These are phyloP conservation scores for Somion occarium DNA, from an alignment of 1,284 basidiomycete species.

Conservation along the genomic window DNA sequence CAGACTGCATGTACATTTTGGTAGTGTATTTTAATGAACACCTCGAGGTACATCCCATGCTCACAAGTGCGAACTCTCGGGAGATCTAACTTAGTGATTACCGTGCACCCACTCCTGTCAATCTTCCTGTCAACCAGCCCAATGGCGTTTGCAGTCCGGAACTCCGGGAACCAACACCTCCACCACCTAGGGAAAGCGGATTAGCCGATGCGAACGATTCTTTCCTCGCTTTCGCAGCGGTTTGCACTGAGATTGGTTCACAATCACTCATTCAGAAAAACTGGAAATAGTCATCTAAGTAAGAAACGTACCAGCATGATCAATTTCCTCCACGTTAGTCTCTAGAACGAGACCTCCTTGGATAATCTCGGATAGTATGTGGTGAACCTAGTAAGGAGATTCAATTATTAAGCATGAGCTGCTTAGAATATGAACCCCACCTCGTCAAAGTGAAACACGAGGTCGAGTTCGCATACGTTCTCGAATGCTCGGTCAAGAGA, in stretches of 20 bases:
- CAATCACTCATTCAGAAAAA: constrained; percentile 3
- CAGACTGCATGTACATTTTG: background rate
- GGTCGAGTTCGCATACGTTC: constrained; percentile 97
- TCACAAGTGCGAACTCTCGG: background rate
- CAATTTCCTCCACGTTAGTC: constrained; percentile 93
- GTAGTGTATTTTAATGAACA: background rate
- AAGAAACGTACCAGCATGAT: constrained; percentile 56
- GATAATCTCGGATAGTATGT: constrained; percentile 92
- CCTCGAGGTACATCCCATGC: background rate
- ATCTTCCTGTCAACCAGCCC: constrained; percentile 72
- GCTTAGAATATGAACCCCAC: constrained; percentile 37
- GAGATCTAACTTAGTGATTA: constrained; percentile 20
- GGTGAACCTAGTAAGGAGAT: constrained; percentile 66
- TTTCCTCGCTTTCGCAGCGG: constrained; percentile 63
- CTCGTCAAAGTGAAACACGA: constrained; percentile 99
- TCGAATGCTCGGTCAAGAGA: constrained; percentile 94
- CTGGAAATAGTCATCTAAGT: constrained; percentile 2
- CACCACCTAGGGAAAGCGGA: constrained; percentile 65
- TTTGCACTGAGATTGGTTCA: constrained; percentile 45
- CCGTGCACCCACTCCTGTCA: constrained; percentile 58
- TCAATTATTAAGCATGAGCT: constrained; percentile 33
- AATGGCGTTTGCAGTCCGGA: constrained; percentile 66
- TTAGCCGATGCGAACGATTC: constrained; percentile 74
- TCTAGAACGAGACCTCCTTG: constrained; percentile 98
- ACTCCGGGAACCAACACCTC: constrained; percentile 56